Evolutionary conservation across 495 filamentous ascomycete species (phyloP), one percentile per base, ranked within the genome.

Genomic region (Penicillium simplicissimum): DNA sequence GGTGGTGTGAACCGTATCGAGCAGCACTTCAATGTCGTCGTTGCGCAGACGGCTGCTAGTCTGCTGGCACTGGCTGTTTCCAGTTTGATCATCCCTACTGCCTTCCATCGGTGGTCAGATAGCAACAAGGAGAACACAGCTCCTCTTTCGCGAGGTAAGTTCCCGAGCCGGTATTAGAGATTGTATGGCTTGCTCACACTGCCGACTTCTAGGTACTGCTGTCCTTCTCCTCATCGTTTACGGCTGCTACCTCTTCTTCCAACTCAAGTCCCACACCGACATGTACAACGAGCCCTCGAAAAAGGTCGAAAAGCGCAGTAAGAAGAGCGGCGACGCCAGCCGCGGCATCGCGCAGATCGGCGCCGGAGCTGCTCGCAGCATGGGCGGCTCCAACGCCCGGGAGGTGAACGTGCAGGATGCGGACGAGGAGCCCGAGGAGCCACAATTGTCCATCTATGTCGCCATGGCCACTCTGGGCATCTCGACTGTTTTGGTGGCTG

Each of bases 1-100:
- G 93, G 93, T 34, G 93, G 93, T 33, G 71, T 95, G 51, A 86
- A 88, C 52, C 86, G 93, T 21, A 62, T 84, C 34, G 89, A 96
- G 68, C 93, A 97, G 65, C 87, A 85, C 71, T 97, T 97, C 83
- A 97, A 97, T 76, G 85, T 90, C 2, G 90, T 89, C 3, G 93
- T 97, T n/a, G 93, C 93, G 1, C 92, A 96, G 71, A 97, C 93
- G 0, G 92, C 93, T 1, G 86, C 92, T 31, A 90, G 87, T 75
- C 74, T 97, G 14, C 81, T 97, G 2, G 87, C 92, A 3, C 77
- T 97, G 19, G 88, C 90, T 15, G 89, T 96, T 13, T 88, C 83
- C 56, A 87, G 83, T 72, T 77, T 97, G 60, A 92, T 97, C 60
- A 91, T 97, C 34, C 93, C 93, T 0, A 96, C 93, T 13, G 91